Conservation (phyloP, 768 basidiomycete species). For the Russula dissimulans region DNA sequence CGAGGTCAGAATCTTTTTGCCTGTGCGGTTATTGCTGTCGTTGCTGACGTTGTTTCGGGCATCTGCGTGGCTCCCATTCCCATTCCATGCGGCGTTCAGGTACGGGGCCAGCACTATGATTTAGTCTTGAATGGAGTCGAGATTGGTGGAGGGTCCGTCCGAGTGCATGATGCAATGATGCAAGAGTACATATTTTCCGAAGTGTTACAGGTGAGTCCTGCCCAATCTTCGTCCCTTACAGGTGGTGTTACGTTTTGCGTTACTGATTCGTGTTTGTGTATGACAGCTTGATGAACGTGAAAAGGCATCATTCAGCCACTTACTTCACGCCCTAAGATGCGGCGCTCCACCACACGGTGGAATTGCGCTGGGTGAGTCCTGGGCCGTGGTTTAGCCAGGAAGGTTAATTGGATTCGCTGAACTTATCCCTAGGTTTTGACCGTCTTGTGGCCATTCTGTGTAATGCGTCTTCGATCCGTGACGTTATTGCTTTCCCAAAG, state of each 20-base stretch:
- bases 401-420: background rate
- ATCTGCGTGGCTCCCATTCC: background rate
- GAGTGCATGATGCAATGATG: slow-evolving; percentile 81
- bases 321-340: slow-evolving; percentile 76
- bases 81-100: slow-evolving; percentile 34
- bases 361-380: slow-evolving; percentile 70
- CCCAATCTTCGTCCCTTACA: background rate
- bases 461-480: slow-evolving; percentile 77
- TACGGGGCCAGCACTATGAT: slow-evolving; percentile 94
- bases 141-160: slow-evolving; percentile 89
- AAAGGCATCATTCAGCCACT: slow-evolving; percentile 67
- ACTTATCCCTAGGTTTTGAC: slow-evolving; percentile 63
- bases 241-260: background rate
- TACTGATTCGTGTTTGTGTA: background rate
- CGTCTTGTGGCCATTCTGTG: slow-evolving; percentile 87
- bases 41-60: background rate
- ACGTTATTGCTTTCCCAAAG: slow-evolving; percentile 97
- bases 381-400: background rate
- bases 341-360: slow-evolving; percentile 96
- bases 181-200: slow-evolving; percentile 75
- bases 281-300: slow-evolving; percentile 64
- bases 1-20: slow-evolving; percentile 31
- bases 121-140: slow-evolving; percentile 90
- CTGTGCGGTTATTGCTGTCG: slow-evolving; percentile 30
- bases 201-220: slow-evolving; percentile 55